These are phyloP conservation scores for Cladophialophora immunda DNA, from an alignment of 2,329 filamentous ascomycete genomes.

Conservation along the genomic window DNA sequence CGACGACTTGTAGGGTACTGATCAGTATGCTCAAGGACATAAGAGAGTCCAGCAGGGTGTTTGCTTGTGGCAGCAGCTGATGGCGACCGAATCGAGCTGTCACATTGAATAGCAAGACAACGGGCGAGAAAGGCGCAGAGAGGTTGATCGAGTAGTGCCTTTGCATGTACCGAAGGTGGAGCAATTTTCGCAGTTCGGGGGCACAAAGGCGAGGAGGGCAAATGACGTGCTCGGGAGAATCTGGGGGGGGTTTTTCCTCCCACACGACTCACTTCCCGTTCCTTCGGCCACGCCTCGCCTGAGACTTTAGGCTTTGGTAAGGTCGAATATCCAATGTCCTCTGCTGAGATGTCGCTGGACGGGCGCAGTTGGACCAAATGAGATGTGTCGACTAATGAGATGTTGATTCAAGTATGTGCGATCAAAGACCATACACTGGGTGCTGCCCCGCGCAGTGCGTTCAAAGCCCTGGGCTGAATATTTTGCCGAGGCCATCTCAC, in stretches of 20 bases:
- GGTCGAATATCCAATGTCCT: not conserved
- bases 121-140: conserved; percentile 9
- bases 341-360: not conserved
- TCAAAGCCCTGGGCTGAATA: not conserved
- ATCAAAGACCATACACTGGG: too few relatives aligned
- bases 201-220: conserved; percentile 6
- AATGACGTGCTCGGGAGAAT: conserved; percentile 27
- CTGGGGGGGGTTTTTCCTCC: not conserved
- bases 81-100: not conserved
- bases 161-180: conserved; percentile 24
- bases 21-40: conserved; percentile 42
- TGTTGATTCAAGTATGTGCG: not conserved
- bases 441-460: not conserved
- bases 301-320: not conserved
- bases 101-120: conserved; percentile 10
- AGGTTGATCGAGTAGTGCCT: not conserved
- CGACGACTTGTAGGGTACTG: conserved; percentile 40
- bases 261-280: conserved; percentile 8
- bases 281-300: conserved; percentile 2
- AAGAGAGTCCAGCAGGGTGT: conserved; percentile 29
- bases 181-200: conserved; percentile 17
- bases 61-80: conserved; percentile 1
- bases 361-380: not conserved
- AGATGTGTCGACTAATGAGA: not conserved
- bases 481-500: not conserved